These are phyloP conservation scores for Leucosporidium yakuticum DNA, from an alignment of 768 basidiomycete genomes.

Conservation along the genomic window DNA sequence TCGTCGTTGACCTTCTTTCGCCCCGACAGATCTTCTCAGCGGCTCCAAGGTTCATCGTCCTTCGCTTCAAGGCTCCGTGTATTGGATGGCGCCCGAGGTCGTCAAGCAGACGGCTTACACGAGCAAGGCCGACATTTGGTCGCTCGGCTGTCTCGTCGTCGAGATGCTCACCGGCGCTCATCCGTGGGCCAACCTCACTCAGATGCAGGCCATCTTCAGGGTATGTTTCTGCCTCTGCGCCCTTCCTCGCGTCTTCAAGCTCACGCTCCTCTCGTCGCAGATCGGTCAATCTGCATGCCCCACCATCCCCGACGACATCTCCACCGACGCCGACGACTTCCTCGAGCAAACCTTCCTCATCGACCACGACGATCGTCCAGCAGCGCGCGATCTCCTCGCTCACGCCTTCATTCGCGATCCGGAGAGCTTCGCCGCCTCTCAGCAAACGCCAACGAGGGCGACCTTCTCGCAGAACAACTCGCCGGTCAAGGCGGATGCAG, in stretches of 20 bases:
- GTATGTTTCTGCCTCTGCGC: constrained; percentile 45
- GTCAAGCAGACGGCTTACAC: constrained; percentile 97
- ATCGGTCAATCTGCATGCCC: constrained; percentile 82
- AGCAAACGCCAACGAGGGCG: constrained; percentile 33
- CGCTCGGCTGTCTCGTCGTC: constrained; percentile 86
- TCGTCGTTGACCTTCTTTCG: background rate
- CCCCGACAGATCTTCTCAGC: constrained; percentile 42
- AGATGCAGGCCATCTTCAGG: constrained; percentile 99
- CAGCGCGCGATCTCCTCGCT: constrained; percentile 43
- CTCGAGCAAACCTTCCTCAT: constrained; percentile 62
- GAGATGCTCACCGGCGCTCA: constrained; percentile 98
- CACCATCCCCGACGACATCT: constrained; percentile 83
- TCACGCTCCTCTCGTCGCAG: constrained; percentile 45
- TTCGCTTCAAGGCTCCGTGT: constrained; percentile 93
- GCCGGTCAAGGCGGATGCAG: background rate
- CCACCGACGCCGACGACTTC: constrained; percentile 79
- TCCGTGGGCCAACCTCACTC: constrained; percentile 93
- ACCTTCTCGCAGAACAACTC: constrained; percentile 25
- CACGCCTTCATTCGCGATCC: constrained; percentile 42
- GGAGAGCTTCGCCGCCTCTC: constrained; percentile 1
- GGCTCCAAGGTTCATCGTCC: constrained; percentile 72
- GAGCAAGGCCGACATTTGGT: constrained; percentile 96
- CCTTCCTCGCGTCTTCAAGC: background rate
- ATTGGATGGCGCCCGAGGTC: constrained; percentile 99
- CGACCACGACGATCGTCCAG: constrained; percentile 45